Conservation (phyloP, 1,284 basidiomycete genomes). For the Trichosporon ovoides region DNA sequence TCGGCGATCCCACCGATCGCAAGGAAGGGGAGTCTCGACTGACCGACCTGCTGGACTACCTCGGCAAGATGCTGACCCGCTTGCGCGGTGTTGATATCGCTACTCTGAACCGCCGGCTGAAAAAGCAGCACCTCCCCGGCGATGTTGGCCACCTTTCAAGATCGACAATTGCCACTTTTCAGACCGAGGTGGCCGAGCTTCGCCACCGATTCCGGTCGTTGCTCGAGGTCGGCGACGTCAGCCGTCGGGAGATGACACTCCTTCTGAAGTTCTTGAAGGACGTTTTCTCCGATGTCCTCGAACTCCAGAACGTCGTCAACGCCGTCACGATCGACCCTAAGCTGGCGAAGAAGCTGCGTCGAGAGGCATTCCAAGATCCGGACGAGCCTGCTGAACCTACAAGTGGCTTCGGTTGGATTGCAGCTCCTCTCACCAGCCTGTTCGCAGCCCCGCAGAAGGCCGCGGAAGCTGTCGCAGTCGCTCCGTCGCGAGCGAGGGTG, state of each 20-base stretch:
- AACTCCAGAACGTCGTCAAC: constrained; percentile 77
- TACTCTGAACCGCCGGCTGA: constrained; percentile 80
- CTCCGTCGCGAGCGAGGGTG: constrained; percentile 1
- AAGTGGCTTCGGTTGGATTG: constrained; percentile 62
- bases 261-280: constrained; percentile 83
- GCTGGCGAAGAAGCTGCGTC: constrained; percentile 63
- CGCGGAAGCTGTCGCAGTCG: constrained; percentile 12
- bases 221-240: constrained; percentile 60
- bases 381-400: constrained; percentile 49
- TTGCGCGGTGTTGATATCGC: constrained; percentile 77
- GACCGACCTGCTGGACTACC: constrained; percentile 49
- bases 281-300: constrained; percentile 73
- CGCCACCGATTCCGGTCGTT: constrained; percentile 66
- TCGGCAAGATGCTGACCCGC: constrained; percentile 61
- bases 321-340: constrained; percentile 84
- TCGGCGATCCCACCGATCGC: not conserved
- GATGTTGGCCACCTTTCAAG: constrained; percentile 85
- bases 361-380: constrained; percentile 55
- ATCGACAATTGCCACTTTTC: constrained; percentile 69
- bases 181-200: constrained; percentile 65
- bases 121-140: constrained; percentile 76
- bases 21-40: not conserved
- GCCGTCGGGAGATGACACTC: constrained; percentile 73
- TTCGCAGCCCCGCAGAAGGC: constrained; percentile 35
- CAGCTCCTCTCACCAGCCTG: constrained; percentile 50